phyloP scores from a whole-genome alignment of 164 flowering plant genomes.

The Akebia trifoliata region DNA sequence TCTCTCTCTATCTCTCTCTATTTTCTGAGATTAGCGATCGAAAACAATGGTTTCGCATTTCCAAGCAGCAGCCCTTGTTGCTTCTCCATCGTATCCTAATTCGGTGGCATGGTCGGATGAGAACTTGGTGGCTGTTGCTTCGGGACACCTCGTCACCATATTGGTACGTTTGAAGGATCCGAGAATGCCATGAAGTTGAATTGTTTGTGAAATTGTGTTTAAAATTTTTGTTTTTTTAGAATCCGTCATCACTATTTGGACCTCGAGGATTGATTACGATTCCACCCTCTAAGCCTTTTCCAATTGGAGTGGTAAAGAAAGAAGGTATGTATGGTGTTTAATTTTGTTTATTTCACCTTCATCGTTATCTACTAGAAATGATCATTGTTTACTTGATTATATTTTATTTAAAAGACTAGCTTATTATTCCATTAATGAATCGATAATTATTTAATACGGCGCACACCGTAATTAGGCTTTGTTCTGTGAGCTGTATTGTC shows the following conservation, averaged over 20 bases:
- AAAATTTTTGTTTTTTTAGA: slow-evolving; percentile 30
- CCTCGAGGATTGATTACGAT: slow-evolving; percentile 67
- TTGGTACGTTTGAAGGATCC: slow-evolving; percentile 33
- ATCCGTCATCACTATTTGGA: slow-evolving; percentile 59
- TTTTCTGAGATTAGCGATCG: not conserved
- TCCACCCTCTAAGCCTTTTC: slow-evolving; percentile 43
- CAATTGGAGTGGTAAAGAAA: slow-evolving; percentile 52
- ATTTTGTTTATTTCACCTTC: not conserved
- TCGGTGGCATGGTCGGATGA: slow-evolving; percentile 89
- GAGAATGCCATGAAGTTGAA: not conserved
- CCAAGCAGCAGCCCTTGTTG: slow-evolving; percentile 51
- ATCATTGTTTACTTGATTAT: too few relatives aligned
- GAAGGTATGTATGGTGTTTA: slow-evolving; percentile 33
- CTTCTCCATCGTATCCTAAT: slow-evolving; percentile 59
- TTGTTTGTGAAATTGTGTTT: not conserved
- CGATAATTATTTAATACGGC: too few relatives aligned
- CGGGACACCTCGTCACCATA: slow-evolving; percentile 67
- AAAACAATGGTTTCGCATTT: slow-evolving; percentile 25
- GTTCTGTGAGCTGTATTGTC: too few relatives aligned
- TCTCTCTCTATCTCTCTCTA: not conserved
- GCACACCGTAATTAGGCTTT: too few relatives aligned
- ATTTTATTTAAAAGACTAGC: too few relatives aligned
- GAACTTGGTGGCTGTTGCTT: slow-evolving; percentile 76
- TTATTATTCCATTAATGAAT: too few relatives aligned
- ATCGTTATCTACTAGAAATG: too few relatives aligned